Conservation (phyloP, 1,139 yeast species). For the Magnusiomyces ingens region DNA sequence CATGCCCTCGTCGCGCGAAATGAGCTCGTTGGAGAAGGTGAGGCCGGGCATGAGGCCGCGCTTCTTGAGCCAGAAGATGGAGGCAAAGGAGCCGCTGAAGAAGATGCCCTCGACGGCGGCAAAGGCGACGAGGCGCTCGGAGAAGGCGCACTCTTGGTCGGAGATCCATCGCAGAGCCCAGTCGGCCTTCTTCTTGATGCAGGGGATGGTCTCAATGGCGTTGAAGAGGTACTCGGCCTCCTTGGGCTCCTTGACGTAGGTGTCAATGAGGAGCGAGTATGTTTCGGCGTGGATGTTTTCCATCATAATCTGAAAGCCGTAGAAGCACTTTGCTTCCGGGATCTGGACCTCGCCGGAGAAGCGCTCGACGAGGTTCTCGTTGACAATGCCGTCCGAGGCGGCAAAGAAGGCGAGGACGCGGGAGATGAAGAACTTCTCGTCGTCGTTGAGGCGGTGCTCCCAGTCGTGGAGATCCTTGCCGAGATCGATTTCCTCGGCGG, state of each 20-base stretch:
- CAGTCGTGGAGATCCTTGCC: conserved; percentile 88
- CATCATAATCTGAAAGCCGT: conserved; percentile 99
- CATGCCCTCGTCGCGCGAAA: conserved; percentile 96
- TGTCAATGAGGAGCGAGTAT: conserved; percentile 86
- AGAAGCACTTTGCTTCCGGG: conserved; percentile 97
- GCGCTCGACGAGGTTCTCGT: conserved; percentile 93
- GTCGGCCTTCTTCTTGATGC: conserved; percentile 92
- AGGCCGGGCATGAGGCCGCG: conserved; percentile 98
- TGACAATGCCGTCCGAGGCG: conserved; percentile 96
- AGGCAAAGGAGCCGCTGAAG: conserved; percentile 96
- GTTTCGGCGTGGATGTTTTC: conserved; percentile 98
- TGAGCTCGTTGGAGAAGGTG: conserved; percentile 92
- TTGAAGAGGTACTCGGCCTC: conserved; percentile 84
- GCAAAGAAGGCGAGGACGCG: conserved; percentile 97
- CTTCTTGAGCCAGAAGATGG: conserved; percentile 96
- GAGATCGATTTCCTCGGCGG: conserved; percentile 97
- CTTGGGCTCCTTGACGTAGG: conserved; percentile 91
- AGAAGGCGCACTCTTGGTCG: conserved; percentile 80
- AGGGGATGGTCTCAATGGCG: conserved; percentile 90
- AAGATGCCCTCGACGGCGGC: conserved; percentile 99
- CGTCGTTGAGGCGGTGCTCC: conserved; percentile 76
- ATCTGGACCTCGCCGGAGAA: conserved; percentile 95
- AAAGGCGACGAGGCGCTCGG: conserved; percentile 93
- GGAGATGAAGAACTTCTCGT: conserved; percentile 84
- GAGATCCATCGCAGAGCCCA: conserved; percentile 97